These are phyloP conservation scores for Synura sp. DNA, from an alignment of 352 stramenopile genomes.

Conservation along the genomic window DNA sequence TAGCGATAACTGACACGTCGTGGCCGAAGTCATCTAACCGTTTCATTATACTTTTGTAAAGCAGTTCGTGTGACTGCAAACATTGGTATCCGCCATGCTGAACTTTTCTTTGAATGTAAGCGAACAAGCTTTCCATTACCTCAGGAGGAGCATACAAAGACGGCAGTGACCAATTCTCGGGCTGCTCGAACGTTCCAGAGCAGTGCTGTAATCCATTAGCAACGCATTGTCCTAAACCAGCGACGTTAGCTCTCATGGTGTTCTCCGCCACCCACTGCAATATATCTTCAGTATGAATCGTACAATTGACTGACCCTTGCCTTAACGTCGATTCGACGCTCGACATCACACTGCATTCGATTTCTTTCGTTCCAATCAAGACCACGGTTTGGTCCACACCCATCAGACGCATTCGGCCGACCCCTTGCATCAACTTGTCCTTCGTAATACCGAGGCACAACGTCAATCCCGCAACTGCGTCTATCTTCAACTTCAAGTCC, in stretches of 20 bases:
- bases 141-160: conserved; percentile 45
- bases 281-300: conserved; percentile 55
- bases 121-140: conserved; percentile 45
- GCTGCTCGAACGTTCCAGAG: neutral
- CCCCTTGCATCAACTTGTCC: conserved; percentile 86
- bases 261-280: conserved; percentile 78
- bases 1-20: conserved; percentile 43
- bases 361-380: conserved; percentile 64
- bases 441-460: conserved; percentile 74
- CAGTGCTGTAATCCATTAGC: conserved; percentile 51
- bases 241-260: conserved; percentile 61
- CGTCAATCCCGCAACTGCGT: conserved; percentile 68
- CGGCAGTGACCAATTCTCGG: neutral
- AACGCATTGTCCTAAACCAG: conserved; percentile 56
- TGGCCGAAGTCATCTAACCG: conserved; percentile 40
- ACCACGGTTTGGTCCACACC: conserved; percentile 66
- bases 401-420: conserved; percentile 71
- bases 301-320: neutral
- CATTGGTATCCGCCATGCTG: conserved; percentile 41
- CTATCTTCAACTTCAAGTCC: conserved; percentile 71
- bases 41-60: too few relatives aligned
- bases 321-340: conserved; percentile 48
- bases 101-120: conserved; percentile 42
- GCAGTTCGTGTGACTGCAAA: conserved; percentile 28
- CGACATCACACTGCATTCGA: conserved; percentile 57